Base-by-base conservation (phyloP, 805 yeast genomes). In the Zygosaccharomyces gambellarensis region DNA sequence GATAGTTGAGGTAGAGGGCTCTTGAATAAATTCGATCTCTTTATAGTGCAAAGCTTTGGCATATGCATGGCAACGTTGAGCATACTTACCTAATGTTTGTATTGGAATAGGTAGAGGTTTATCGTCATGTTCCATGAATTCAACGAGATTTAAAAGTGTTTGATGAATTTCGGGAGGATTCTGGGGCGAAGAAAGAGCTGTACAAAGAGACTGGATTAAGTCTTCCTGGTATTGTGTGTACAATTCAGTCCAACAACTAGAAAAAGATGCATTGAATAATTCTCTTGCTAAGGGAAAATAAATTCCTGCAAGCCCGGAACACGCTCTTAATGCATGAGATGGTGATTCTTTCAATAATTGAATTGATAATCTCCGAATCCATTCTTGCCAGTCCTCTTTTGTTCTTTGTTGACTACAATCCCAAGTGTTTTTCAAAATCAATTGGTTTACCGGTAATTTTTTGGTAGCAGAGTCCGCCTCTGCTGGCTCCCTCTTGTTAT, bases 41-140 rank as follows among this genome's bases (percentile, higher is more conserved):
- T 92, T 90, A 68, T 94, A 94, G 64, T 95, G 98, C 50, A 94
- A 73, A 0, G 98, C 97, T 62, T 95, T 94, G 3, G 99, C 99
- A 69, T 88, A 95, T 1, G 97, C 98, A 68, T 95, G 99, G 55
- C 97, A 88, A 53, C 94, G 77, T 62, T 88, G 95, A 3, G 98
- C 97, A 63, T 90, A 92, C 57, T 84, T 89, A 3, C 97, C 96
- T 51, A 94, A 72, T 0, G 95, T 87, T 3, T 90, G 81, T n/a
- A 87, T 87, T 30, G 95, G 85, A 39, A 94, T 86, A 0, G 97
- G 97, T 50, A 94, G 74, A 0, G 97, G 87, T 60, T 90, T 90
- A 58, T 90, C 97, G 67, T 92, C 97, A 60, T 92, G 98, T 63
- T 94, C 99, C 94, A 94, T 85, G 62, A 87, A 94, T 66, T 94